A percentile compares a stretch with the other conserved stretches of the same genome.
These are phyloP conservation scores for Alternaria sp. DNA, from an alignment of 2,329 filamentous ascomycete species.

Conservation along the genomic window DNA sequence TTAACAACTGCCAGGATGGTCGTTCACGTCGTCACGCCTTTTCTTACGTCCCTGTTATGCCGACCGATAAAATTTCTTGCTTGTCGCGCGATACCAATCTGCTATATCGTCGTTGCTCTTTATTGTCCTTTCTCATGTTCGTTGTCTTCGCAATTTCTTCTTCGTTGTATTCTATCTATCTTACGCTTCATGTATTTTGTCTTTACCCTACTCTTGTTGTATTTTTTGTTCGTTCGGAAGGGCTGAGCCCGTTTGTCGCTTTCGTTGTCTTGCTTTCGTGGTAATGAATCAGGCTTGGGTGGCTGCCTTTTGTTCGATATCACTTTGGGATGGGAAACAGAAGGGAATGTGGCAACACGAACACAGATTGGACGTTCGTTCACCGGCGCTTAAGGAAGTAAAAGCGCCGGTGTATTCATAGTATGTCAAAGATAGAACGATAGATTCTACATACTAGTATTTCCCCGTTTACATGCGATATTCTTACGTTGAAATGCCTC, in stretches of 20 bases:
- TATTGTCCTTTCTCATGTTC: background rate
- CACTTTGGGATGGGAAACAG: background rate
- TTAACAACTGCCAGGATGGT: background rate
- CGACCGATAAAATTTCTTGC: constrained; percentile 7
- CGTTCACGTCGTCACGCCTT: constrained; percentile 9
- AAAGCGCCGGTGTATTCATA: background rate
- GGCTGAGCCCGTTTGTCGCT: background rate
- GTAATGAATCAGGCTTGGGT: background rate
- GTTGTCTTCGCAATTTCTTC: background rate
- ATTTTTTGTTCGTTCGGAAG: background rate
- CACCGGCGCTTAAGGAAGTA: background rate
- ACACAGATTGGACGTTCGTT: constrained; percentile 6
- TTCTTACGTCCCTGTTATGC: constrained; percentile 7
- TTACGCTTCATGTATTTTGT: constrained; percentile 10
- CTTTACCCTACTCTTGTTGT: background rate
- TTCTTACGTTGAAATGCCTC: too few relatives aligned
- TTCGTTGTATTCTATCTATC: background rate
- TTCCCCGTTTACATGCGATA: too few relatives aligned
- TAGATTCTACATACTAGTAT: background rate
- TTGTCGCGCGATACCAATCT: constrained; percentile 16
- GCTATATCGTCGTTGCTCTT: background rate
- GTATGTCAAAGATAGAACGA: background rate
- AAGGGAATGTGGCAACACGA: background rate
- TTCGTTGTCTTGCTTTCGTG: background rate
- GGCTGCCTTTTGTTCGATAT: background rate